Conservation (phyloP, 345 rosid genomes). For the Odontarrhena argentea region DNA sequence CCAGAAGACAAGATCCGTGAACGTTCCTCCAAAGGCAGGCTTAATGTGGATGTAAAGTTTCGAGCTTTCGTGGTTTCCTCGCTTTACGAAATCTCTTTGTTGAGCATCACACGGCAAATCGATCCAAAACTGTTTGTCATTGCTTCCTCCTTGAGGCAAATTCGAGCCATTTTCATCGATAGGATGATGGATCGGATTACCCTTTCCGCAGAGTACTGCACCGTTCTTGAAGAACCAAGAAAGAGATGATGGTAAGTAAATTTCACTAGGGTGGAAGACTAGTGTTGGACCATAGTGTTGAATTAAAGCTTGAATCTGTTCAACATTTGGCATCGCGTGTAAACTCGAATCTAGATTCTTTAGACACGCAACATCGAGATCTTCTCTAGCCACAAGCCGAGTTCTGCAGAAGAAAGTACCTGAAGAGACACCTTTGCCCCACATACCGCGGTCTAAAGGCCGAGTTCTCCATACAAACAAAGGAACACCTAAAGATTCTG, state of each 20-base stretch:
- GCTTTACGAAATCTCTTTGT: slow-evolving; percentile 51
- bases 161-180: slow-evolving; percentile 66
- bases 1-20: slow-evolving; percentile 87
- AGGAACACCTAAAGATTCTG: slow-evolving; percentile 47
- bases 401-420: slow-evolving; percentile 75
- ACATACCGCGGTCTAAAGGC: slow-evolving; percentile 64
- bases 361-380: slow-evolving; percentile 54
- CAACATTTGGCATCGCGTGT: slow-evolving; percentile 71
- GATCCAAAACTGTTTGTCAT: slow-evolving; percentile 77
- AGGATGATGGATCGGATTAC: slow-evolving; percentile 40
- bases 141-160: slow-evolving; percentile 66
- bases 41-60: slow-evolving; percentile 78
- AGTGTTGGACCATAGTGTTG: slow-evolving; percentile 73
- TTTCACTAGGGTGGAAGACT: slow-evolving; percentile 50
- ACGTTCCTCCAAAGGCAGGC: slow-evolving; percentile 84
- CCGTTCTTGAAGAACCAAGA: slow-evolving; percentile 52
- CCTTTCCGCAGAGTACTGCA: slow-evolving; percentile 55
- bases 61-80: slow-evolving; percentile 68
- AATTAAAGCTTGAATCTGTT: slow-evolving; percentile 69
- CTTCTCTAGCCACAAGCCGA: slow-evolving; percentile 45
- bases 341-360: slow-evolving; percentile 58
- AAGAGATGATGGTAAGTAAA: slow-evolving; percentile 56
- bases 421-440: slow-evolving; percentile 65
- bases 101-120: slow-evolving; percentile 59
- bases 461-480: slow-evolving; percentile 69